These are phyloP conservation scores for Fusarium goolgardi DNA, from an alignment of 2,329 filamentous ascomycete species.

Conservation along the genomic window DNA sequence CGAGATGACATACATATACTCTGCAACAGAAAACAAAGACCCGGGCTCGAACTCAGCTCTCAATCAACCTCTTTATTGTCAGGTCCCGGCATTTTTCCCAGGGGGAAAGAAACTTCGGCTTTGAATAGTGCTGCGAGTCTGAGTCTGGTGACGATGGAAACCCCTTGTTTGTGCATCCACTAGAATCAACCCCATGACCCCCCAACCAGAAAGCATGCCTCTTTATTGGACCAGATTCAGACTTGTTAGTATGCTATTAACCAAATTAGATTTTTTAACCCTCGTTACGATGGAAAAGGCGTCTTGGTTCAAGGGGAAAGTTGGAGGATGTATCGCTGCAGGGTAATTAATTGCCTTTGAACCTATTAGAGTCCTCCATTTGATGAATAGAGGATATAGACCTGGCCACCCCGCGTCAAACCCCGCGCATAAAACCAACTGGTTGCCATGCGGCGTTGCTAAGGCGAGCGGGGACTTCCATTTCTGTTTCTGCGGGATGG, in stretches of 20 bases:
- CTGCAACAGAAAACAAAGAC: background rate
- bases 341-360: background rate
- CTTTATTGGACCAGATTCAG: conserved; percentile 16
- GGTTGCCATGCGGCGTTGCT: conserved; percentile 33
- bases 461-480: conserved; percentile 13
- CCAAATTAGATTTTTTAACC: conserved; percentile 27
- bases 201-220: conserved; percentile 5
- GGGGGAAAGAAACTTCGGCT: background rate
- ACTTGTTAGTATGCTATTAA: background rate
- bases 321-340: conserved; percentile 22
- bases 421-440: conserved; percentile 23
- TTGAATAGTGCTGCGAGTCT: background rate
- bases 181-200: conserved; percentile 33
- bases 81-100: background rate
- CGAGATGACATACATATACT: background rate
- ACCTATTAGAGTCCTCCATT: conserved; percentile 20
- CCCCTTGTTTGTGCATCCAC: conserved; percentile 23
- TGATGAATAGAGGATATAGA: background rate
- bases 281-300: conserved; percentile 14
- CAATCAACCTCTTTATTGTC: background rate
- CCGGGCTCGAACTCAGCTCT: too few relatives aligned
- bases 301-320: conserved; percentile 6
- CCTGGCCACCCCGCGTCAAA: conserved; percentile 37
- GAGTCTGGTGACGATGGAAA: conserved; percentile 19
- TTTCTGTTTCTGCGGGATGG: conserved; percentile 8